Conservation (phyloP, 768 basidiomycete species). For the Botryobasidium botryosum region DNA sequence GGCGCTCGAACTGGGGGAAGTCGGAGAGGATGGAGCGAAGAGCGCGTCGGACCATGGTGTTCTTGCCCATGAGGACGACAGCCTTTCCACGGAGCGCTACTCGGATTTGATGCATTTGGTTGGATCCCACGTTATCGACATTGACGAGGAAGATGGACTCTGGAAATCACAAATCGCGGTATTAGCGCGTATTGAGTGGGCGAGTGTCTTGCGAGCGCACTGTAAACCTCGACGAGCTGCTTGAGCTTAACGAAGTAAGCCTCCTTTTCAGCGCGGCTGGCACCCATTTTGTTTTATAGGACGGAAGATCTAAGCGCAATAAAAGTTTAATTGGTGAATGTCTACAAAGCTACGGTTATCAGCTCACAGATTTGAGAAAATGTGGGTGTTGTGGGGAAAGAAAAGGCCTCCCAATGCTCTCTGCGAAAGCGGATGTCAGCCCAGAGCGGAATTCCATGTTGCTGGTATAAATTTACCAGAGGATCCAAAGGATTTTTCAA, state of each 20-base stretch:
- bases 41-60: constrained; percentile 99
- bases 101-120: constrained; percentile 99
- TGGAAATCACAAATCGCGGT: constrained; percentile 20
- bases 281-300: constrained; percentile 56
- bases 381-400: neutral
- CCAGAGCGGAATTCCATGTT: neutral
- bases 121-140: constrained; percentile 99
- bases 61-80: constrained; percentile 98
- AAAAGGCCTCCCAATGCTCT: constrained; percentile 86
- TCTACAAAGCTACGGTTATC: constrained; percentile 17
- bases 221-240: constrained; percentile 77
- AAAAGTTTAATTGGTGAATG: constrained; percentile 16
- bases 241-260: constrained; percentile 86
- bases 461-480: constrained; percentile 20
- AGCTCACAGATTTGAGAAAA: constrained; percentile 20
- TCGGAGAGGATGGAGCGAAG: constrained; percentile 82
- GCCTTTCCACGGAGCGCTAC: constrained; percentile 91
- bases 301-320: constrained; percentile 15
- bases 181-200: too few relatives aligned
- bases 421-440: constrained; percentile 21
- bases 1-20: constrained; percentile 85
- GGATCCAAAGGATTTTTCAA: constrained; percentile 95
- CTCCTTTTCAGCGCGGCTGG: constrained; percentile 74
- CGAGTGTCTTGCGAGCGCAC: constrained; percentile 30
- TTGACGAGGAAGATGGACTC: constrained; percentile 98